Evolutionary conservation across 2,329 filamentous ascomycete genomes (phyloP).

Genomic region (Calonectria pseudoturangicola): DNA sequence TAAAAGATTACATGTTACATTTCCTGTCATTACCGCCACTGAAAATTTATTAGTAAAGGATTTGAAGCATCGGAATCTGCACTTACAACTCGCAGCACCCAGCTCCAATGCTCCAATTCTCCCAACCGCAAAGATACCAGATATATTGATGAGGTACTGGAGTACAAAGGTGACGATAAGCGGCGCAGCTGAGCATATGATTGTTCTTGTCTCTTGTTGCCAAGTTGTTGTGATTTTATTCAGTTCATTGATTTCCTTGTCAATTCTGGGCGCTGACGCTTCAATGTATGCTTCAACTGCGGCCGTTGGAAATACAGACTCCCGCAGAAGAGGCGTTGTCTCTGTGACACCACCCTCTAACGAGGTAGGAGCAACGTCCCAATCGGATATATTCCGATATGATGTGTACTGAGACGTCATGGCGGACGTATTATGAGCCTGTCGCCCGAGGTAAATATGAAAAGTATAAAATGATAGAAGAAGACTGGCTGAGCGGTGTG

Average conservation of each 20-base stretch:
- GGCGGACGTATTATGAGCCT: neutral
- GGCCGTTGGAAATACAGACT: neutral
- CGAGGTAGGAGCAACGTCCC: neutral
- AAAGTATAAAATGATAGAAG: neutral
- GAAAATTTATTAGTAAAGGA: neutral
- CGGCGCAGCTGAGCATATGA: constrained; percentile 81
- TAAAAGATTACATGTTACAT: constrained; percentile 11
- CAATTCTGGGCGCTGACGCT: neutral
- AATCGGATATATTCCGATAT: neutral
- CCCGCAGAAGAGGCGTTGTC: neutral
- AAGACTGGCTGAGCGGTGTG: neutral
- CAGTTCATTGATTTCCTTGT: neutral
- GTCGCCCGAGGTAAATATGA: too few species aligned
- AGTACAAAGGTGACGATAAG: constrained; percentile 83
- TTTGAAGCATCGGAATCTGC: neutral
- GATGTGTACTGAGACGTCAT: neutral
- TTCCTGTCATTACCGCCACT: constrained; percentile 25
- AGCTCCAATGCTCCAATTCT: constrained; percentile 79
- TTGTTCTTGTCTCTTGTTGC: constrained; percentile 90
- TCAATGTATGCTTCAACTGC: neutral
- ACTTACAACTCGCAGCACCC: constrained; percentile 57
- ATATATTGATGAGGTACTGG: constrained; percentile 88
- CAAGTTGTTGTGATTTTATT: constrained; percentile 72
- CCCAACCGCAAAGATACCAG: constrained; percentile 86
- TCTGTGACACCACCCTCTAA: neutral